Evolutionary conservation across 2,329 filamentous ascomycete species (phyloP), one percentile per base, ranked within the genome.

Genomic region (Achaetomium macrosporum): DNA sequence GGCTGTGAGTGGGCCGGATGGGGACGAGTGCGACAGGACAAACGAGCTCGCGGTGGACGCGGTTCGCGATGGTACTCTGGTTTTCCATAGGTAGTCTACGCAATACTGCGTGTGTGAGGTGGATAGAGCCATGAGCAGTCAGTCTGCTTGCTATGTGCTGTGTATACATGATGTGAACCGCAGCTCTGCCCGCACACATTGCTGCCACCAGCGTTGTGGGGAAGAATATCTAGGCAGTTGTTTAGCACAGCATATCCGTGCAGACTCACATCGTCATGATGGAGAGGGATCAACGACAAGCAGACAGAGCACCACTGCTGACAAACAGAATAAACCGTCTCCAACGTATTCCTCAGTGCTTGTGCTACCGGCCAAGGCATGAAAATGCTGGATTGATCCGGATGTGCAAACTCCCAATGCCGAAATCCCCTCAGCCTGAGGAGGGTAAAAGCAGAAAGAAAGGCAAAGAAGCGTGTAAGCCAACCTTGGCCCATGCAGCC

Each of bases 381-480:
- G 44, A 37, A 42, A 19, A 16, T n/a, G 36, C 19, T 30, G 52
- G 40, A 55, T 57, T 53, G 52, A 53, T 50, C 53, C 55, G 59
- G 57, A 59, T 59, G 51, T 61, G 52, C 55, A 54, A 45, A 45
- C 30, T 13, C 20, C 44, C 44, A 61, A 51, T 56, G 57, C 57
- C 54, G 55, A 55, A 48, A 39, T 44, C n/a, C 41, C 49, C 40
- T 45, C 45, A 46, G 20, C 5, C 31, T 33, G 44, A 40, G 11
- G 29, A 17, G 42, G 44, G 11, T 33, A 42, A 49, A 33, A 42
- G 17, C 11, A 37, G 13, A 43, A n/a, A 29, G 20, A n/a, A 42
- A 42, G 29, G 25, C 20, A 30, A 35, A 41, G 35, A 43, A 17
- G 16, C n/a, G 7, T 30, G 20, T 42, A 36, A 50, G 36, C 20